These are phyloP conservation scores for Basidiobolus meristosporus DNA, from an alignment of 371 early-diverging fungal genomes.

Conservation along the genomic window DNA sequence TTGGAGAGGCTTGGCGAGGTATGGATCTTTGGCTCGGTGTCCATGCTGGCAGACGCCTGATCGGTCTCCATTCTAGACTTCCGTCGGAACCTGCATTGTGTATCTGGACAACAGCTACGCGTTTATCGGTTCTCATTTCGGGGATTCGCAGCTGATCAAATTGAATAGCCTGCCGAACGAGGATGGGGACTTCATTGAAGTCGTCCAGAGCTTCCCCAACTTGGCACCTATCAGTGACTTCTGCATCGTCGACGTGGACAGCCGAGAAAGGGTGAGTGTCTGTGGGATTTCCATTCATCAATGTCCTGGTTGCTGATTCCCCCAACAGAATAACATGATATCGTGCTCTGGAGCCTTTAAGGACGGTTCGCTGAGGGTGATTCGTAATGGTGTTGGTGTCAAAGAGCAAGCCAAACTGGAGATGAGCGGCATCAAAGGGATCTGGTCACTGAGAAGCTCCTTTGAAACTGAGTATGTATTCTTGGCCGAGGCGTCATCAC, in stretches of 20 bases:
- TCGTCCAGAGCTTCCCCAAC: conserved; percentile 43
- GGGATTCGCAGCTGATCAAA: conserved; percentile 56
- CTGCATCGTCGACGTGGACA: conserved; percentile 59
- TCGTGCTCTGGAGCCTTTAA: conserved; percentile 68
- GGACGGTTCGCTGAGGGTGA: conserved; percentile 56
- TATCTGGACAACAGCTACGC: conserved; percentile 41
- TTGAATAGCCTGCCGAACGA: conserved; percentile 13
- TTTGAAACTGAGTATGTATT: conserved; percentile 7
- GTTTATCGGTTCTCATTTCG: conserved; percentile 65
- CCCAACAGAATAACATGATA: conserved; percentile 13
- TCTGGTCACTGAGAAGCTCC: conserved; percentile 41
- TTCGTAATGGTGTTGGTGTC: conserved; percentile 79
- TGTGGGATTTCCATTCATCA: neutral
- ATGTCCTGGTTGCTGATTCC: neutral
- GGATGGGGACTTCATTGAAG: conserved; percentile 16
- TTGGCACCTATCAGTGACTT: conserved; percentile 78
- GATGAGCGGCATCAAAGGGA: conserved; percentile 33
- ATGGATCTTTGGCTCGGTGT: neutral
- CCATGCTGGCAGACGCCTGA: neutral
- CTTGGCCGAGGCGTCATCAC: neutral
- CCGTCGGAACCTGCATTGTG: conserved; percentile 38
- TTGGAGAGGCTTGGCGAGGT: neutral
- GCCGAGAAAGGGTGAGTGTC: conserved; percentile 37
- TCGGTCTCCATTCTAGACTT: conserved; percentile 11
- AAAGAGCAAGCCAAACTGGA: conserved; percentile 28